These are phyloP conservation scores for Hypoxylon crocopeplum DNA, from an alignment of 495 filamentous ascomycete species.

Conservation along the genomic window DNA sequence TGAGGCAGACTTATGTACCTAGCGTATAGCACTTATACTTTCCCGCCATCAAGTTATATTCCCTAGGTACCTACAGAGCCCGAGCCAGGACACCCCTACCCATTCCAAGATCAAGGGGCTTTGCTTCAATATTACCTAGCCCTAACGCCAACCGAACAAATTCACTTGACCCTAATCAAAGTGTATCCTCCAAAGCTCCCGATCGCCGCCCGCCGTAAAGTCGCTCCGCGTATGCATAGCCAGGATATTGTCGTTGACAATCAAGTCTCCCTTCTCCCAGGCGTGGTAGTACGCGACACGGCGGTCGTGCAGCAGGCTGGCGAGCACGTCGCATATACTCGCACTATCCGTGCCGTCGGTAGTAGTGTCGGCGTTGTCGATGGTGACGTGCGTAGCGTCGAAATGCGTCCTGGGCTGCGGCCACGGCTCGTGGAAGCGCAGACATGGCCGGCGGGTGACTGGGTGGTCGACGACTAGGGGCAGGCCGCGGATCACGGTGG, in stretches of 20 bases:
- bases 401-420: slow-evolving; percentile 56
- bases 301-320: slow-evolving; percentile 54
- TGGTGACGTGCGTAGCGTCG: slow-evolving; percentile 51
- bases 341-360: not conserved
- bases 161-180: slow-evolving; percentile 19
- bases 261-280: slow-evolving; percentile 63
- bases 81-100: too few relatives aligned
- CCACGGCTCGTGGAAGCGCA: slow-evolving; percentile 65
- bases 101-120: too few relatives aligned
- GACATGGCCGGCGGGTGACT: slow-evolving; percentile 48
- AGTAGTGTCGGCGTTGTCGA: slow-evolving; percentile 49
- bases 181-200: slow-evolving; percentile 29
- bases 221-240: slow-evolving; percentile 61
- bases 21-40: too few relatives aligned
- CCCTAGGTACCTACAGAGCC: too few relatives aligned
- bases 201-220: slow-evolving; percentile 36
- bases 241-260: slow-evolving; percentile 60
- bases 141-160: too few relatives aligned
- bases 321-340: slow-evolving; percentile 36
- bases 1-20: too few relatives aligned
- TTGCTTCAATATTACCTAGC: too few relatives aligned
- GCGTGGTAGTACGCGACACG: slow-evolving; percentile 54
- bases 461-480: slow-evolving; percentile 60
- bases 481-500: slow-evolving; percentile 48
- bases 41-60: too few relatives aligned